Evolutionary conservation across 2,329 filamentous ascomycete species (phyloP).

Genomic region (Rosellinia necatrix): DNA sequence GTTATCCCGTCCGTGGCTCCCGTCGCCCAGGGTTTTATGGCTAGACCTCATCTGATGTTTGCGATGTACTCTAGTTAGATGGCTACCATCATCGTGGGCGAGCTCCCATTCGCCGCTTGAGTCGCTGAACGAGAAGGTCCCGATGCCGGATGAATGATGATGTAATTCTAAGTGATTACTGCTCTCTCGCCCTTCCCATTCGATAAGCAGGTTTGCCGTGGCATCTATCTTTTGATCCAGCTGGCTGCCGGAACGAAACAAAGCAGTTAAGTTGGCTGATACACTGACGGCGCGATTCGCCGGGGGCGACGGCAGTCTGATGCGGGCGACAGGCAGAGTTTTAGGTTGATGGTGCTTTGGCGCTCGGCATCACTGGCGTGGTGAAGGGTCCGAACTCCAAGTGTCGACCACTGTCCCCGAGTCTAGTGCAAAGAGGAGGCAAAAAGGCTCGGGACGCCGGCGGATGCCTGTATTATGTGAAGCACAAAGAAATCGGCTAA

Average conservation of each 20-base stretch:
- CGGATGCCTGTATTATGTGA: neutral
- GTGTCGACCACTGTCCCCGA: neutral
- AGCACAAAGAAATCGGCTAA: neutral
- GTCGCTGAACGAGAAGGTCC: neutral
- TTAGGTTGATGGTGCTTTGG: neutral
- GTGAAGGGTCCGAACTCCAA: neutral
- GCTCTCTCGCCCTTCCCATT: neutral
- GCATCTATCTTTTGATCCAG: neutral
- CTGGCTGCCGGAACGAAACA: neutral
- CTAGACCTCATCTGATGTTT: neutral
- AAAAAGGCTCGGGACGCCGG: neutral
- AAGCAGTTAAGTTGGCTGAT: neutral
- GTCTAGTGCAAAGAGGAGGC: neutral
- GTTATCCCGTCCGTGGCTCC: neutral
- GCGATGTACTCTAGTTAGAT: neutral
- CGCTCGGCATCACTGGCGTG: neutral
- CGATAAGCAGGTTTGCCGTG: neutral
- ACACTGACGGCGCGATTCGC: neutral
- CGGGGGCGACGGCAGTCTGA: neutral
- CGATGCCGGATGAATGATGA: neutral
- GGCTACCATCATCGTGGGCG: neutral
- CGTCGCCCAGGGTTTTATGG: neutral
- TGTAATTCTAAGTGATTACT: neutral
- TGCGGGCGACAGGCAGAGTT: neutral
- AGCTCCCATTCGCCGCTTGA: neutral